phyloP scores from a whole-genome alignment of 257 asterid genomes.

The Solanum tarapatanum region DNA sequence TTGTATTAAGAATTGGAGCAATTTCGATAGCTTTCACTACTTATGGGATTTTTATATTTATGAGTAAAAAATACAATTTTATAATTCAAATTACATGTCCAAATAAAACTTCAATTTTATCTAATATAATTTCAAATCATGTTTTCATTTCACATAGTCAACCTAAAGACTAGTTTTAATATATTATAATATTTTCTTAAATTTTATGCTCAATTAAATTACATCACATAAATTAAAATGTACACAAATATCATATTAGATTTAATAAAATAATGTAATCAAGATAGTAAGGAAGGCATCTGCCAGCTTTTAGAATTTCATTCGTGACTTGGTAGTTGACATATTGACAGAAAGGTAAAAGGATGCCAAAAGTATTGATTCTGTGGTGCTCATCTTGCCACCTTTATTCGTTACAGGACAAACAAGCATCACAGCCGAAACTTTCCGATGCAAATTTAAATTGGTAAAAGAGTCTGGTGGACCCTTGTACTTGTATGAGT shows the following conservation, averaged over 20 bases:
- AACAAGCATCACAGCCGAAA: background rate
- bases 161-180: background rate
- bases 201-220: too few relatives aligned
- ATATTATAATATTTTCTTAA: too few relatives aligned
- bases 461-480: background rate
- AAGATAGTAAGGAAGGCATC: too few relatives aligned
- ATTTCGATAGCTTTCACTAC: background rate
- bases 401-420: background rate
- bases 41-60: background rate
- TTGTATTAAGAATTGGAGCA: background rate
- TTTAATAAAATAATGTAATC: too few relatives aligned
- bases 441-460: background rate
- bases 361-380: background rate
- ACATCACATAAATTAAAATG: too few relatives aligned
- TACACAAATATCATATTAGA: too few relatives aligned
- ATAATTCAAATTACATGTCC: background rate
- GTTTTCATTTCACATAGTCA: too few relatives aligned
- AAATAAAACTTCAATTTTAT: too few relatives aligned
- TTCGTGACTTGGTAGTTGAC: background rate
- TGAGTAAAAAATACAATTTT: background rate
- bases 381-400: background rate
- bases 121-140: background rate
- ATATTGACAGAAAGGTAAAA: background rate
- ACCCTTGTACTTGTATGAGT: too few relatives aligned
- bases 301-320: background rate